Evolutionary conservation across 75 land plant genomes (phyloP).

Genomic region (Picea glauca): DNA sequence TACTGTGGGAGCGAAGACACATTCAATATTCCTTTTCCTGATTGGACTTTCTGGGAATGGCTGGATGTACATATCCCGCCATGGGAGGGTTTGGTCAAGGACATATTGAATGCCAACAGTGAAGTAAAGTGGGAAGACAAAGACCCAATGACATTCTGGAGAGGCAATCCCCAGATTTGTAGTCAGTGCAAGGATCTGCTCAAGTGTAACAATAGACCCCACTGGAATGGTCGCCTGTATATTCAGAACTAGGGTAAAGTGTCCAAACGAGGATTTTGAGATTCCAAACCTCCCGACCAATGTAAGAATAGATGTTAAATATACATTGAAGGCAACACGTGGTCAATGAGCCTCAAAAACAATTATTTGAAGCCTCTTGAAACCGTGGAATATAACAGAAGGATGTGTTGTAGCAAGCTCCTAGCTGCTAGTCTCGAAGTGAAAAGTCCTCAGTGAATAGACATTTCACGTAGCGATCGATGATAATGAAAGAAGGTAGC

Average conservation of each 20-base stretch:
- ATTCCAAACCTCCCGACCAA: constrained; percentile 12
- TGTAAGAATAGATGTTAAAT: constrained; percentile 55
- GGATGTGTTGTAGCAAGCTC: too few species aligned
- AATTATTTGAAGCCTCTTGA: background rate
- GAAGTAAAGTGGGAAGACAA: constrained; percentile 37
- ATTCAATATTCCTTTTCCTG: constrained; percentile 64
- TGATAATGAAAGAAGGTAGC: too few species aligned
- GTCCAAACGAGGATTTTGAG: background rate
- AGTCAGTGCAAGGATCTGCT: constrained; percentile 27
- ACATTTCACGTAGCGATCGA: too few species aligned
- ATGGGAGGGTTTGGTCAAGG: constrained; percentile 41
- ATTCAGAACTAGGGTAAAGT: constrained; percentile 24
- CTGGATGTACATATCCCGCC: constrained; percentile 53
- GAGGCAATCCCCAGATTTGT: constrained; percentile 41
- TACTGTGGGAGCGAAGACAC: constrained; percentile 41
- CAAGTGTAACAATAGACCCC: constrained; percentile 32
- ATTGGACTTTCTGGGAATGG: constrained; percentile 88
- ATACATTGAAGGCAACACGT: constrained; percentile 62
- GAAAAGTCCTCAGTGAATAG: too few species aligned
- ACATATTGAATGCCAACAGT: constrained; percentile 30
- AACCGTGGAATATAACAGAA: too few species aligned
- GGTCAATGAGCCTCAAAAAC: constrained; percentile 80
- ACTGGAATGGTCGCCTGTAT: constrained; percentile 43
- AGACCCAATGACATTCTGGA: constrained; percentile 56
- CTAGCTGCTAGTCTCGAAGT: too few species aligned